A percentile compares a stretch with the other conserved stretches of the same genome.
These are phyloP conservation scores for Leucosporidium yakuticum DNA, from an alignment of 768 basidiomycete genomes.

Conservation along the genomic window DNA sequence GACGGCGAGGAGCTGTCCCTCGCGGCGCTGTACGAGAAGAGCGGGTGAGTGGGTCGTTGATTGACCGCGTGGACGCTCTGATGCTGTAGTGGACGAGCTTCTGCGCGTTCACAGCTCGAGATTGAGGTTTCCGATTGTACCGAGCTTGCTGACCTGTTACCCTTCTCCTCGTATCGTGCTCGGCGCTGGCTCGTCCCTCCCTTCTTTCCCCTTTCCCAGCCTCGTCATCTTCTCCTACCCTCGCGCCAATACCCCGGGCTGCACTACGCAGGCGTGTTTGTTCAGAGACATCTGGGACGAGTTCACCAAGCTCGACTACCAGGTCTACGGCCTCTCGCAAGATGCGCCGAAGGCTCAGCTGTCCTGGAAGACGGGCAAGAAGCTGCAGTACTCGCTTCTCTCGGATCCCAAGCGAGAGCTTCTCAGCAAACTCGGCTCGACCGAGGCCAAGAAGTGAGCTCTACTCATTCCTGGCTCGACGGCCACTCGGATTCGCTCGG, in stretches of 20 bases:
- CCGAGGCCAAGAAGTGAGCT: slow-evolving; percentile 54
- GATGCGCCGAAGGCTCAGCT: slow-evolving; percentile 67
- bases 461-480: background rate
- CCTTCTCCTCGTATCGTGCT: background rate
- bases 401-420: slow-evolving; percentile 80
- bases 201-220: slow-evolving; percentile 43
- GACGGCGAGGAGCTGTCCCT: slow-evolving; percentile 21
- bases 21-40: slow-evolving; percentile 18
- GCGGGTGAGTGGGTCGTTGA: background rate
- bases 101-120: background rate
- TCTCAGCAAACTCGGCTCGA: slow-evolving; percentile 75
- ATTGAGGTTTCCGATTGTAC: too few relatives aligned
- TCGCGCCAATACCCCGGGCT: slow-evolving; percentile 50
- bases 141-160: background rate
- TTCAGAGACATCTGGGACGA: slow-evolving; percentile 76
- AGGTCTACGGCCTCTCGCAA: slow-evolving; percentile 76
- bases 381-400: slow-evolving; percentile 74
- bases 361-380: slow-evolving; percentile 54
- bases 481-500: background rate
- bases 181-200: slow-evolving; percentile 53
- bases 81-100: background rate
- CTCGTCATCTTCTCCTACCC: slow-evolving; percentile 76
- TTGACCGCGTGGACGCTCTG: too few relatives aligned
- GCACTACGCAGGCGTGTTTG: slow-evolving; percentile 86
- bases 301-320: slow-evolving; percentile 62